Base-by-base conservation (phyloP, 1,284 basidiomycete genomes). In the Pseudozyma thailandica region DNA sequence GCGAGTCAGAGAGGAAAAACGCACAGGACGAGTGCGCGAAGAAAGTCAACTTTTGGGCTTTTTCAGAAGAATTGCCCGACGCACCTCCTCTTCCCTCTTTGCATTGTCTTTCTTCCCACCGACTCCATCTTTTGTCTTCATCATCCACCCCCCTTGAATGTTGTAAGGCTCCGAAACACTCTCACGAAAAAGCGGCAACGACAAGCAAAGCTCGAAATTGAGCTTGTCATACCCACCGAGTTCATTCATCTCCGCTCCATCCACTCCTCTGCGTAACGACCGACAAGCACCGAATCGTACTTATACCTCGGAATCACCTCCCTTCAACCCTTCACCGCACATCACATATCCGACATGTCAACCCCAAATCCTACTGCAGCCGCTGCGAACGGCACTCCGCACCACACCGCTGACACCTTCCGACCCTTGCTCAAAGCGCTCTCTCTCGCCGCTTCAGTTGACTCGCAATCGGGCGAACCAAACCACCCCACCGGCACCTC, bases 341-440 rank as follows among this genome's bases (percentile, higher is more conserved):
- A n/a, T n/a, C n/a, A n/a, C n/a, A n/a, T n/a, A n/a, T n/a, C n/a
- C n/a, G n/a, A n/a, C n/a, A n/a, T n/a, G n/a, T 30, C 6, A 33
- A n/a, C 23, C 31, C 3, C 41, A 58, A 48, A 46, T 48, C 53
- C 47, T 31, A 12, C 44, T 23, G 43, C 49, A 6, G 46, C 47
- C 8, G 33, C 33, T 3, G 51, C 55, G 0, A 55, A 70, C 49
- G 54, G 50, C 3, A 41, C 43, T 2, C 18, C 28, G 0, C 68
- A 60, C 23, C 76, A 79, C 52, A 79, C 74, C 7, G 53, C 56
- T 16, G 78, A 78, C 43, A 77, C 77, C 26, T 78, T 80, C 49
- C 56, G 70, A 16, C 77, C 78, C 10, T 45, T 80, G 16, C 69
- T 80, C 45, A 80, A 78, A 55, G 62, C 66, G n/a, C 64, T 79